Evolutionary conservation across 306 rosid species (phyloP), one percentile per base, ranked within the genome.

Genomic region (Cucurbita pepo): DNA sequence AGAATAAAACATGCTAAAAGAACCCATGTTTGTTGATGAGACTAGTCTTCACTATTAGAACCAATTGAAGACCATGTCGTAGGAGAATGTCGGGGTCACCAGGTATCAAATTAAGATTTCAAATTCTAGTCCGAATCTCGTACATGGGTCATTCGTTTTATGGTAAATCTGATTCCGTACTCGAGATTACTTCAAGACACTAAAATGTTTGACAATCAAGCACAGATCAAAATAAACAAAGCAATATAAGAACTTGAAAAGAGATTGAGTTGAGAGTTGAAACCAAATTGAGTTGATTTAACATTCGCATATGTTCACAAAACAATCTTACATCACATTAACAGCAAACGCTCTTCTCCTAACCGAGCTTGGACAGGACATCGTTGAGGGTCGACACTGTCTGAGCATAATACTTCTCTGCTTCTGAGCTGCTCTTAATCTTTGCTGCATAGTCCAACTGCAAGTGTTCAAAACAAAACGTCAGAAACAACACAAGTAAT

Each of bases 391-490:
- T 25, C 72, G 99, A 87, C 67, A 88, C 77, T 50, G 99, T 75
- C 56, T 73, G 83, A 13, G 92, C 85, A 78, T 95, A 95, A 89
- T 80, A 95, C 85, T 95, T 95, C 90, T 91, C 97, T 61, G 99
- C 99, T 77, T 88, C 79, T 41, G 95, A 77, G 64, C 83, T 52
- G 87, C 96, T 95, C 96, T 95, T 95, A 15, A 81, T 78, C 81
- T 91, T 95, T 9, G 99, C 99, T 41, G 99, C 99, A 78, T 91
- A 50, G 83, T 95, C 99, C 86, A 95, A 77, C 97, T 94, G 96
- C 70, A 41, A 41, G 9, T 40, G 43, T 5, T 10, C 52, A 52
- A 67, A 67, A 13, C 3, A 2, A 67, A 37, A 4, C 45, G 6
- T 67, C 11, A 64, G 19, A 12, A 8, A n/a, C 34, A 75, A 19